phyloP scores from a whole-genome alignment of 768 basidiomycete species.

The Suillus paluster region DNA sequence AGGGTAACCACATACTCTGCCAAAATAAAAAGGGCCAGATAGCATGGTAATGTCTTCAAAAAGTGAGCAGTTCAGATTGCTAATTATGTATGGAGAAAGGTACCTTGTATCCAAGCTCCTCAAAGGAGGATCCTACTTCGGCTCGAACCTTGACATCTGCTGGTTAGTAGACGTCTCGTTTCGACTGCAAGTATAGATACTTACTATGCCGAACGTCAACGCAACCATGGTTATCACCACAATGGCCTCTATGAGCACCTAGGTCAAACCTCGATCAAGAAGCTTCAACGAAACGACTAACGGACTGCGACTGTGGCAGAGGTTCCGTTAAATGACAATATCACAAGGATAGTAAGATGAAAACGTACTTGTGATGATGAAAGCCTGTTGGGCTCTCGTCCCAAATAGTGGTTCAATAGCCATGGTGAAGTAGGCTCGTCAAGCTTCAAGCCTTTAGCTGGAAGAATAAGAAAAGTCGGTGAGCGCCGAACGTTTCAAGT shows the following conservation, averaged over 20 bases:
- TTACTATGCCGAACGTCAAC: slow-evolving; percentile 67
- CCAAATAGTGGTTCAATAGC: slow-evolving; percentile 72
- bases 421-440: slow-evolving; percentile 47
- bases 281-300: slow-evolving; percentile 43
- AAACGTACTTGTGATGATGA: slow-evolving; percentile 69
- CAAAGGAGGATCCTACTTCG: slow-evolving; percentile 23
- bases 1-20: slow-evolving; percentile 59
- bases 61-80: slow-evolving; percentile 17
- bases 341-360: neutral
- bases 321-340: slow-evolving; percentile 13
- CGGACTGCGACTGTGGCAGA: slow-evolving; percentile 54
- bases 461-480: slow-evolving; percentile 16
- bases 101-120: slow-evolving; percentile 56
- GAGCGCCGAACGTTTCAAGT: neutral
- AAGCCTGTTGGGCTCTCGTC: slow-evolving; percentile 72
- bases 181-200: slow-evolving; percentile 23
- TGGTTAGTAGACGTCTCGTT: slow-evolving; percentile 5
- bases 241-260: slow-evolving; percentile 60
- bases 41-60: slow-evolving; percentile 76
- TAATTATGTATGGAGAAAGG: neutral
- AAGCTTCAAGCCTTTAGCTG: slow-evolving; percentile 17
- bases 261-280: slow-evolving; percentile 5
- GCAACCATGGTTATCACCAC: slow-evolving; percentile 77
- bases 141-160: slow-evolving; percentile 50
- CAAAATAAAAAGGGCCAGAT: slow-evolving; percentile 80